These are phyloP conservation scores for Elongisporangium anandrum DNA, from an alignment of 352 stramenopile species.

Conservation along the genomic window DNA sequence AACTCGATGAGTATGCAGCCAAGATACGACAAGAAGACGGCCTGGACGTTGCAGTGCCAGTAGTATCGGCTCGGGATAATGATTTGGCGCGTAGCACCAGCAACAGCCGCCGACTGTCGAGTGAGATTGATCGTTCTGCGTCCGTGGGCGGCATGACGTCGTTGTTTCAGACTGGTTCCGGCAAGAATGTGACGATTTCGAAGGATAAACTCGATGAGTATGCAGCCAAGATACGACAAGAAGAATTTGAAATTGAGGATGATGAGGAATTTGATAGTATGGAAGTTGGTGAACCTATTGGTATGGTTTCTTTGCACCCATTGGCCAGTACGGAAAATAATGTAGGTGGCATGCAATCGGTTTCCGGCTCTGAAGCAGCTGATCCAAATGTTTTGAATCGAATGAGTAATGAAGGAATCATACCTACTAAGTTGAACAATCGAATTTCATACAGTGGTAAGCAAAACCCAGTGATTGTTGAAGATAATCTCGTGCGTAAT, in stretches of 20 bases:
- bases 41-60: neutral
- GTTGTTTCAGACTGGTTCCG: slow-evolving; percentile 30
- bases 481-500: neutral
- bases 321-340: too few relatives aligned
- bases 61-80: neutral
- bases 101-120: neutral
- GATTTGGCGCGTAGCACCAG: neutral
- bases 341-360: too few relatives aligned
- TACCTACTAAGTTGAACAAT: neutral
- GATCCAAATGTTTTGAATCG: neutral
- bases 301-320: too few relatives aligned
- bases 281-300: too few relatives aligned
- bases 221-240: slow-evolving; percentile 9
- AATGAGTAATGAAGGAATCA: neutral
- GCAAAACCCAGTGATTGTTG: neutral
- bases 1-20: slow-evolving; percentile 17
- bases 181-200: slow-evolving; percentile 22
- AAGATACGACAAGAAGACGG: neutral
- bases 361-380: neutral
- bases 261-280: too few relatives aligned
- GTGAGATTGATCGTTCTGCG: neutral
- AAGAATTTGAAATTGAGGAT: slow-evolving; percentile 1
- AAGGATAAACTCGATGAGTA: slow-evolving; percentile 22
- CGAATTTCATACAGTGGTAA: neutral
- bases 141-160: neutral